phyloP scores from a whole-genome alignment of 2,329 filamentous ascomycete species.

The Berkeleyomyces rouxiae region DNA sequence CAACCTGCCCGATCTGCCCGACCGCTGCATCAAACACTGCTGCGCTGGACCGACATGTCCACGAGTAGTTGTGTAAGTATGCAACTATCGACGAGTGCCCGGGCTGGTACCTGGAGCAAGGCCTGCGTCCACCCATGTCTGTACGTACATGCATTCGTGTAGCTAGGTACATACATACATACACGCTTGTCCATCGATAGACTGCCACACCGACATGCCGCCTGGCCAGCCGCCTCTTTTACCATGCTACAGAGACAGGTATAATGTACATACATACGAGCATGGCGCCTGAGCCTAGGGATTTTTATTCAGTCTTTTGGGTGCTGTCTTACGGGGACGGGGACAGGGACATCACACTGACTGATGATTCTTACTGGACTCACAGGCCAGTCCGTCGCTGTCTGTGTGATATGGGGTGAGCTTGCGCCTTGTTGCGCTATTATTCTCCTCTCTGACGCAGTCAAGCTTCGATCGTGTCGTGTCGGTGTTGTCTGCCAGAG shows the following conservation, averaged over 20 bases:
- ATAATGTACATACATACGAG: neutral
- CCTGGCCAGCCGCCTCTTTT: neutral
- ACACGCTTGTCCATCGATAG: neutral
- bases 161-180: neutral
- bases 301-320: neutral
- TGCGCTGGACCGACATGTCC: too few species aligned
- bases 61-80: too few species aligned
- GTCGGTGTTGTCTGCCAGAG: too few species aligned
- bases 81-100: too few species aligned
- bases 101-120: neutral
- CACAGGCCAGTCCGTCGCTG: neutral
- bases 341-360: too few species aligned
- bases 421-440: neutral
- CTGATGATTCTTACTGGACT: neutral
- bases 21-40: too few species aligned
- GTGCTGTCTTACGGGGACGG: too few species aligned
- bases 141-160: neutral
- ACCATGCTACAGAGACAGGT: neutral
- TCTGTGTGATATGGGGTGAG: neutral
- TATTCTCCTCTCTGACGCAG: neutral
- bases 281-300: neutral
- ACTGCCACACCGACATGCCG: neutral
- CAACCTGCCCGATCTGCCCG: too few species aligned
- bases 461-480: too few species aligned
- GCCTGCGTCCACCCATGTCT: neutral